Conservation (phyloP, 257 asterid genomes). For the Fraxinus anomala region DNA sequence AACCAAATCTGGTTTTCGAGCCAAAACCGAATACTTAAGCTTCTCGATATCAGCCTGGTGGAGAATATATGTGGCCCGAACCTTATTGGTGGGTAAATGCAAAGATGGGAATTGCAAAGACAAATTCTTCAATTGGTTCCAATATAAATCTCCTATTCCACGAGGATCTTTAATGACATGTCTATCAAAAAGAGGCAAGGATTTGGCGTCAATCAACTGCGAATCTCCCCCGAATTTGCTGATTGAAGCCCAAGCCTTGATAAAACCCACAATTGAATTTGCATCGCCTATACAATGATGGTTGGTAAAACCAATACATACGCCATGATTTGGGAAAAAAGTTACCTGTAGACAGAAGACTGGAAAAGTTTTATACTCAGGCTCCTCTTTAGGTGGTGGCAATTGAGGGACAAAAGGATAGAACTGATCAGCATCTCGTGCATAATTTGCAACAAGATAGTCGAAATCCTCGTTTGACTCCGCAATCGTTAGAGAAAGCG, state of each 20-base stretch:
- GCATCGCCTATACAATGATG: slow-evolving; percentile 51
- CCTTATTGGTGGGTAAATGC: background rate
- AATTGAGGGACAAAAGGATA: slow-evolving; percentile 41
- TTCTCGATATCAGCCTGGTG: background rate
- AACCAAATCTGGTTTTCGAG: background rate
- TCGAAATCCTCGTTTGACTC: slow-evolving; percentile 36
- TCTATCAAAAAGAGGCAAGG: slow-evolving; percentile 31
- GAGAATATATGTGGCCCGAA: slow-evolving; percentile 16
- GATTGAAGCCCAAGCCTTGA: slow-evolving; percentile 46
- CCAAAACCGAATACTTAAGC: slow-evolving; percentile 23
- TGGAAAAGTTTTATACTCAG: slow-evolving; percentile 18
- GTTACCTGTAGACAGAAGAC: slow-evolving; percentile 52
- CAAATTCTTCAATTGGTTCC: background rate
- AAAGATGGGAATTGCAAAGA: background rate
- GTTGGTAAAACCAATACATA: slow-evolving; percentile 44
- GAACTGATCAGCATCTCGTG: slow-evolving; percentile 40
- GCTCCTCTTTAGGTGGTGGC: slow-evolving; percentile 24
- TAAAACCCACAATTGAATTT: slow-evolving; percentile 33
- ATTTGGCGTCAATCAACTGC: background rate
- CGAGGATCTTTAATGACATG: slow-evolving; percentile 12
- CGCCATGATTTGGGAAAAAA: slow-evolving; percentile 39
- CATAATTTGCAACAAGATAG: slow-evolving; percentile 31
- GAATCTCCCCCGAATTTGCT: slow-evolving; percentile 27
- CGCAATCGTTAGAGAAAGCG: slow-evolving; percentile 33
- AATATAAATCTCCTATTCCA: background rate